A percentile compares a stretch with the other conserved stretches of the same genome.
These are phyloP conservation scores for Scenedesmus sp. DNA, from an alignment of 163 green algal species.

Conservation along the genomic window DNA sequence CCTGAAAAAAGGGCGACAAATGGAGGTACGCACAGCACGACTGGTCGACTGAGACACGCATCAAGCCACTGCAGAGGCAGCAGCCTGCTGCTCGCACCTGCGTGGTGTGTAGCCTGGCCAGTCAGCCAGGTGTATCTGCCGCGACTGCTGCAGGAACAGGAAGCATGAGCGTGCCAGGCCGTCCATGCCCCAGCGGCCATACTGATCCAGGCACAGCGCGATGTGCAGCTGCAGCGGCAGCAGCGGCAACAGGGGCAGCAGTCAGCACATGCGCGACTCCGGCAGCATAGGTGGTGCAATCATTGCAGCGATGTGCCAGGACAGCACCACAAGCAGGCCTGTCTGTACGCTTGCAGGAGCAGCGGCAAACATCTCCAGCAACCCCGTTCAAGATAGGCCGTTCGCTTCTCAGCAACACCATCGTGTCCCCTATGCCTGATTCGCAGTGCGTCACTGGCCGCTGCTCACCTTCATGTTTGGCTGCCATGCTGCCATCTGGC, in stretches of 20 bases:
- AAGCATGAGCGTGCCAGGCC: slow-evolving; percentile 23
- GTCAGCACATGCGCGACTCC: neutral
- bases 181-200: slow-evolving; percentile 32
- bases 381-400: too few species aligned
- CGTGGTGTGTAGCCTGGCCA: slow-evolving; percentile 39
- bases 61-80: neutral
- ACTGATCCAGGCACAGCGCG: slow-evolving; percentile 41
- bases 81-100: neutral
- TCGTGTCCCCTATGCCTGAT: neutral
- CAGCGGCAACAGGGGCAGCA: neutral
- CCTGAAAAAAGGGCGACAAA: too few species aligned
- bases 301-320: neutral
- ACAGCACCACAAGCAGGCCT: neutral
- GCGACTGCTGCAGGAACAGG: slow-evolving; percentile 33
- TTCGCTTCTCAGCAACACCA: too few species aligned
- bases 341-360: neutral
- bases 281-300: neutral
- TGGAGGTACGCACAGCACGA: neutral
- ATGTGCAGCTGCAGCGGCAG: slow-evolving; percentile 26
- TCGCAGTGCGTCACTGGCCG: neutral
- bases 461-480: slow-evolving; percentile 12
- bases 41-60: neutral
- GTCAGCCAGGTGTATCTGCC: neutral
- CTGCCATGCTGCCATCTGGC: neutral
- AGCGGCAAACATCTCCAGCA: neutral